Conservation (phyloP, 768 basidiomycete genomes). For the Kwoniella mangroviensis region DNA sequence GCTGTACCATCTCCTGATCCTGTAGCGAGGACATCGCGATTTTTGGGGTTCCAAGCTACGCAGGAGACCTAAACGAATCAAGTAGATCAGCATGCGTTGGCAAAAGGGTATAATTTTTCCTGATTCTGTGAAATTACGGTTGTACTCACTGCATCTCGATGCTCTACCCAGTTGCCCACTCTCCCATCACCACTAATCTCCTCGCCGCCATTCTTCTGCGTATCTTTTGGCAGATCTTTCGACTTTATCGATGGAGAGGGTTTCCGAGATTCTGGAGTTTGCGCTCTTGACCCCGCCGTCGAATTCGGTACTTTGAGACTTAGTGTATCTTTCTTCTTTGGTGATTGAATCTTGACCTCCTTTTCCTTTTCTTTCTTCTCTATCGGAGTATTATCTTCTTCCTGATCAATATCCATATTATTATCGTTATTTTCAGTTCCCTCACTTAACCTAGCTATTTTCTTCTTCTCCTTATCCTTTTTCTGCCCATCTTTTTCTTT, state of each 20-base stretch:
- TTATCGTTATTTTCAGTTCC: conserved; percentile 16
- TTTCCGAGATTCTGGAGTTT: conserved; percentile 11
- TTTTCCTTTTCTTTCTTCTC: conserved; percentile 29
- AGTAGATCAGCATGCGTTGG: background rate
- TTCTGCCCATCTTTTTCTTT: background rate
- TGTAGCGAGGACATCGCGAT: conserved; percentile 44
- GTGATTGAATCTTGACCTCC: conserved; percentile 14
- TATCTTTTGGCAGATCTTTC: conserved; percentile 9
- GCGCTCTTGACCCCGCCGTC: conserved; percentile 4
- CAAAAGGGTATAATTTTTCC: no score
- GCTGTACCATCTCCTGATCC: conserved; percentile 46
- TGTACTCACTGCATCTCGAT: conserved; percentile 38
- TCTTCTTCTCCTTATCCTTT: conserved; percentile 26
- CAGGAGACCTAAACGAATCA: conserved; percentile 35
- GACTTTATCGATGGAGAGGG: conserved; percentile 12
- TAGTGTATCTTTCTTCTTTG: conserved; percentile 15
- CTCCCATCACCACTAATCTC: conserved; percentile 18
- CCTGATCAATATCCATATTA: conserved; percentile 2
- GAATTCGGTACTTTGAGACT: conserved; percentile 8
- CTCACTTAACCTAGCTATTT: conserved; percentile 12
- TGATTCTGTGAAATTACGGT: background rate
- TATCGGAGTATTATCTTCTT: conserved; percentile 1
- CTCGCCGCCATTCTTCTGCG: background rate
- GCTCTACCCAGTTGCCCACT: conserved; percentile 31
- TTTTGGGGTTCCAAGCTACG: conserved; percentile 54